Base-by-base conservation (phyloP, 2,329 filamentous ascomycete species). In the Coniochaeta hoffmannii region DNA sequence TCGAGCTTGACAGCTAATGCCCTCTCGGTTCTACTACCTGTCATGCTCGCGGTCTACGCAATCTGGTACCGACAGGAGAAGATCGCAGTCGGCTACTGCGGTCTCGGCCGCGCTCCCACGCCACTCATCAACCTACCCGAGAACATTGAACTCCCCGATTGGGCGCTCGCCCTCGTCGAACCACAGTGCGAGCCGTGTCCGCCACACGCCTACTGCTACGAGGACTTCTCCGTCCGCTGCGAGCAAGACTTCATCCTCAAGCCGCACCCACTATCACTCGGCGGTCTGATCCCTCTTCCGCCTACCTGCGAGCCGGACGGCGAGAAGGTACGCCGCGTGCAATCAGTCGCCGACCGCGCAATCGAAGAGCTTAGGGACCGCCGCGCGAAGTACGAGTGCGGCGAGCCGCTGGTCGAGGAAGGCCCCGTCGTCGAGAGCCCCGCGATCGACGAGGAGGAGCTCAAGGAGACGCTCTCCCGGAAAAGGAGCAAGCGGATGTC, bases 261-360 rank as follows among this genome's bases (percentile, higher is more conserved):
- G 65, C 82, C 85, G 1, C 93, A 97, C 68, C 92, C 93, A 1
- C 76, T 97, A 22, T 87, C 91, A 0, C 69, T 97, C 0, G 85
- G 86, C 51, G 92, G 94, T 0, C 66, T 95, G 3, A 66, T 97
- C 5, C 94, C 94, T 8, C 74, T 99, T 9, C 85, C 92, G 6
- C 93, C 95, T 1, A 92, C 90, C 4, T 99, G 94, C 70, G 93
- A 97, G 71, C 89, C 94, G 0, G 95, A 99, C 69, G 91, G 91
- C 58, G 90, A 95, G 65, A 97, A 96, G 70, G 90, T 88, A 8
- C 85, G 90, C 36, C 87, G 89, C 17, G 88, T 97, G 51, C 90
- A 93, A 65, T 83, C 87, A 19, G 90, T 99, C 15, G 90, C 92
- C 8, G 87, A 97, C 67, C 88, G 87, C 68, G 91, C 89, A 1